Evolutionary conservation across 2,329 filamentous ascomycete species (phyloP), one percentile per base, ranked within the genome.

Genomic region (Zymoseptoria passerinii): DNA sequence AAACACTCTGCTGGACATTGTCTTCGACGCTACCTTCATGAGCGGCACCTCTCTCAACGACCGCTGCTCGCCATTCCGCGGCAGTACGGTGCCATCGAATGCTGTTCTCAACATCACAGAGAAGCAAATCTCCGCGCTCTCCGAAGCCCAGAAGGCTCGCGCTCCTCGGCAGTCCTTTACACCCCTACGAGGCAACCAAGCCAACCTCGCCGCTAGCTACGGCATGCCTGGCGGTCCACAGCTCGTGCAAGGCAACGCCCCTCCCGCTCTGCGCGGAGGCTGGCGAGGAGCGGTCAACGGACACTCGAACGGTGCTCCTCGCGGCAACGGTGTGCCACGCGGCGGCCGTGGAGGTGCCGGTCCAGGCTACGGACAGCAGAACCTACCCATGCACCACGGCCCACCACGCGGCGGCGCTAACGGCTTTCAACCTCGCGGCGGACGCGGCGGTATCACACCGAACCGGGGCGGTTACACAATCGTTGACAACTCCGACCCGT

Each of bases 21-120:
- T 99, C 7, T 99, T 96, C 75, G 95, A 99, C 72, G 83, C 84
- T 10, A 88, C 90, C 0, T 99, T 99, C 74, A 97, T 99, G 92
- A 95, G 91, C 70, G 94, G 94, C 62, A 96, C 92, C 1, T 94
- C 89, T 0, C 81, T 99, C 16, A 89, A 90, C 59, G 91, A 92
- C 58, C 87, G 94, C 59, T 96, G 92, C 71, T 90, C 91, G 27
- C 86, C 90, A 44, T 99, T 99, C 84, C 85, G 92, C 40, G 94
- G 94, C 55, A 92, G 94, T 72, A 96, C 94, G 0, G 91, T 99
- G 3, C 84, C 90, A 1, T 83, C 87, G 6, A 88, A 88, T n/a
- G 88, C 89, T 0, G 91, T 97, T 1, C 81, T 99, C 35, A 99
- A 99, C 75, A 78, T 95, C 58, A 87, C 86, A 1, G 80, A 92